Evolutionary conservation across 148 eudicot species (phyloP), one percentile per base, ranked within the genome.

Genomic region (Pharnaceum exiguum): DNA sequence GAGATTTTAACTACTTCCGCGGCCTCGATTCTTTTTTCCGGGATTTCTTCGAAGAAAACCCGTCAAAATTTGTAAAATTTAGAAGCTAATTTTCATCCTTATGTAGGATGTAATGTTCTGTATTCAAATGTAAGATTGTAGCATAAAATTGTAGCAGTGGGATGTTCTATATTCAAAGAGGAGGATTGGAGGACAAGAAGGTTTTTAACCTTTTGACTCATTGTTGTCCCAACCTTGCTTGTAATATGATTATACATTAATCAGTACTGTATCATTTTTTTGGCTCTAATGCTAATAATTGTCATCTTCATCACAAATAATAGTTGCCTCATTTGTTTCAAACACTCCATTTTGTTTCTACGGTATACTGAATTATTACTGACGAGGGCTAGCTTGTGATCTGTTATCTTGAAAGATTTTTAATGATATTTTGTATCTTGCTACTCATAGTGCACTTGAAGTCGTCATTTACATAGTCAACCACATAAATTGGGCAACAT

Each of bases 11-110:
- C n/a, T n/a, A n/a, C 39, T 27, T 46, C 24, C 25, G 11, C 24
- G 52, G 54, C 36, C n/a, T n/a, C 40, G 59, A 65, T 65, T 55
- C 57, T 74, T 66, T 71, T 73, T 74, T 71, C 32, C 29, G 71
- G 70, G 60, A 40, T 55, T 71, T 64, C 56, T 59, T 58, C 53
- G 53, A 35, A 23, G 65, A 53, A 50, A 31, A 54, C 27, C 52
- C 47, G 37, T 44, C 46, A 47, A 61, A 62, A 62, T 65, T 46
- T 68, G 72, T 68, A 74, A 46, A 67, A 66, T 68, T 35, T 50
- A 61, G 64, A 38, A 32, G 64, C 77, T 80, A 77, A 71, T 74
- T 66, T 52, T 54, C 27, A 62, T 38, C 55, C 46, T 18, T 48
- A 60, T 49, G 22, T n/a, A 21, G 29, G 55, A 64, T 63, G 65